Evolutionary conservation across 2,329 filamentous ascomycete genomes (phyloP), one percentile per base, ranked within the genome.

Genomic region (Cladophialophora yegresii): DNA sequence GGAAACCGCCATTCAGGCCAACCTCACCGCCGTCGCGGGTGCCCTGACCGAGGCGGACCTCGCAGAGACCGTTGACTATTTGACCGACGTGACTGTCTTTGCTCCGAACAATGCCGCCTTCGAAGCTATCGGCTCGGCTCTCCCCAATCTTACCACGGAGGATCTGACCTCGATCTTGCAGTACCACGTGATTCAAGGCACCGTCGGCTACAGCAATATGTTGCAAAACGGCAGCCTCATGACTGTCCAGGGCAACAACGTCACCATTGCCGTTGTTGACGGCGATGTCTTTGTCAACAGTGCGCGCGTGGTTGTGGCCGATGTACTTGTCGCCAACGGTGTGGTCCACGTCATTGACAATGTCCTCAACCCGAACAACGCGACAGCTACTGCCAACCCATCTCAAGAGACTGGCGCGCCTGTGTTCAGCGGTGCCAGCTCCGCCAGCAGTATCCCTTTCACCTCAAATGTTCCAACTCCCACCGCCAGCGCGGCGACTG

Each of bases 41-140:
- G 81, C 83, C 6, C 74, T 87, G 33, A 74, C 73, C 45, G 72
- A 74, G 0, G 75, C 79, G 5, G 76, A 54, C 77, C 32, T 75
- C 26, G 62, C 45, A 7, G 50, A 64, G 22, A 54, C 63, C 16
- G 16, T 70, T 22, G 65, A 68, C 40, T n/a, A 26, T 10, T 26
- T 75, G 2, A 69, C 71, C 6, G 81, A 86, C 71, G 68, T 89
- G 45, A 90, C 88, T 61, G 79, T 90, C 66, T 89, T 90, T 69
- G 85, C 84, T 0, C 87, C 88, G 1, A 81, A 77, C 72, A 87
- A 89, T 73, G 78, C 77, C 1, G 87, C 87, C 9, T 86, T 90
- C 77, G 77, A 81, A 36, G 75, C 77, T 28, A 84, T 90, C 54
- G 85, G 83, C 58, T 84, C 80, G 62, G 76, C 81, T 33, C 70